Evolutionary conservation across 225 moss, liverwort and hornwort genomes (phyloP).

Genomic region (Rhytidiadelphus loreus): DNA sequence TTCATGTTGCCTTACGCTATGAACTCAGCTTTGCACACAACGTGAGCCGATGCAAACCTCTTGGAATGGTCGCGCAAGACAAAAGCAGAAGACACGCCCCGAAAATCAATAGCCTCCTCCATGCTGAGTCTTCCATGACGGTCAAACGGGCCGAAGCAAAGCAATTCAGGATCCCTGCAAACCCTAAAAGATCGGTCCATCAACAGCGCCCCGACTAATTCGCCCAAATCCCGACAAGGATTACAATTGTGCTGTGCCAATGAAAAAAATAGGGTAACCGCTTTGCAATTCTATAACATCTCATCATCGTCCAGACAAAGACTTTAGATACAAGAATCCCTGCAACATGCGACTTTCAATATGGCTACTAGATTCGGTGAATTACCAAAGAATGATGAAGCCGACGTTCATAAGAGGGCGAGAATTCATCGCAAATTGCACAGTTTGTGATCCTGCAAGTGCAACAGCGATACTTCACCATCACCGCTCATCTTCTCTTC

Average conservation of each 20-base stretch:
- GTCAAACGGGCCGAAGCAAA: background rate
- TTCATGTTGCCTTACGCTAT: background rate
- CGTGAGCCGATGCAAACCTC: background rate
- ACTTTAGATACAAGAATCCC: background rate
- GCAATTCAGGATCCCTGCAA: background rate
- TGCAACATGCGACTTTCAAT: background rate
- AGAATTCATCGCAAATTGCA: background rate
- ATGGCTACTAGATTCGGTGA: background rate
- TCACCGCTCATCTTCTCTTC: background rate
- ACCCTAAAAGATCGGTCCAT: background rate
- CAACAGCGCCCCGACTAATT: background rate
- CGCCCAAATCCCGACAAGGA: background rate
- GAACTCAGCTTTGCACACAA: background rate
- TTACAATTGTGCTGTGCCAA: background rate
- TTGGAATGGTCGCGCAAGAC: constrained; percentile 16
- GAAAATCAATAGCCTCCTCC: constrained; percentile 18
- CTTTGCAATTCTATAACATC: background rate
- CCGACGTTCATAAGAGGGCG: background rate
- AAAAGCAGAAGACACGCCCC: constrained; percentile 18
- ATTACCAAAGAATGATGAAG: background rate
- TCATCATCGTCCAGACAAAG: background rate
- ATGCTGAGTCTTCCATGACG: constrained; percentile 16
- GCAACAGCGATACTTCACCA: background rate
- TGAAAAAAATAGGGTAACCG: background rate
- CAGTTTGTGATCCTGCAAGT: background rate